These are phyloP conservation scores for Naganishia cerealis DNA, from an alignment of 1,284 basidiomycete genomes.

Conservation along the genomic window DNA sequence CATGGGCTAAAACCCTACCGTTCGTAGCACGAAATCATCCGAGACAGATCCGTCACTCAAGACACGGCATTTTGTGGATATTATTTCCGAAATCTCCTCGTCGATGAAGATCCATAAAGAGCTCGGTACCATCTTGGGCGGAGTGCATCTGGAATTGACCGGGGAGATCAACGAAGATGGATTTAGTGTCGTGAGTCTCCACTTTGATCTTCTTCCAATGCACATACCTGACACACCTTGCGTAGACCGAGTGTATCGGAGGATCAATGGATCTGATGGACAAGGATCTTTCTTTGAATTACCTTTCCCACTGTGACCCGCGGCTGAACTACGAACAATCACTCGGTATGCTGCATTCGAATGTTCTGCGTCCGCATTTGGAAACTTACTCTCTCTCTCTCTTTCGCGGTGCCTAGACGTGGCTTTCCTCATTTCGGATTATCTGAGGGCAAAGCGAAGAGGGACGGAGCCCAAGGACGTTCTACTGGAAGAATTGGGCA, in stretches of 20 bases:
- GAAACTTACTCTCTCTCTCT: neutral
- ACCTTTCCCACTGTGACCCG: slow-evolving; percentile 57
- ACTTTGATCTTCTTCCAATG: neutral
- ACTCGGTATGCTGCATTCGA: slow-evolving; percentile 47
- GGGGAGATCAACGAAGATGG: slow-evolving; percentile 91
- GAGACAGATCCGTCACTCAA: slow-evolving; percentile 65
- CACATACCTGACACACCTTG: neutral
- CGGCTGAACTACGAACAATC: slow-evolving; percentile 61
- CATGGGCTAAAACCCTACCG: slow-evolving; percentile 16
- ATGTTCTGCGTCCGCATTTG: slow-evolving; percentile 19
- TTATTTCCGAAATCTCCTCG: slow-evolving; percentile 81
- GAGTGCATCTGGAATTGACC: slow-evolving; percentile 95
- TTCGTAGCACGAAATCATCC: slow-evolving; percentile 73
- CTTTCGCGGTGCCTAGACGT: slow-evolving; percentile 44
- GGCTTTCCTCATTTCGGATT: slow-evolving; percentile 56
- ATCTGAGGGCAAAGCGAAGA: slow-evolving; percentile 51
- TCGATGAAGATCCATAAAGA: slow-evolving; percentile 77
- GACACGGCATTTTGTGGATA: slow-evolving; percentile 86
- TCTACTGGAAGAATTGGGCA: slow-evolving; percentile 29
- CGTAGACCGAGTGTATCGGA: slow-evolving; percentile 60
- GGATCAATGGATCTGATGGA: slow-evolving; percentile 61
- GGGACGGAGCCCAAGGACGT: slow-evolving; percentile 49
- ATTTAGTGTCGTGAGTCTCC: slow-evolving; percentile 67
- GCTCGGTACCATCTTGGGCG: slow-evolving; percentile 74
- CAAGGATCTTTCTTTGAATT: slow-evolving; percentile 58